Conservation (phyloP, 208 protist genomes). For the Crithidia mellificae region DNA sequence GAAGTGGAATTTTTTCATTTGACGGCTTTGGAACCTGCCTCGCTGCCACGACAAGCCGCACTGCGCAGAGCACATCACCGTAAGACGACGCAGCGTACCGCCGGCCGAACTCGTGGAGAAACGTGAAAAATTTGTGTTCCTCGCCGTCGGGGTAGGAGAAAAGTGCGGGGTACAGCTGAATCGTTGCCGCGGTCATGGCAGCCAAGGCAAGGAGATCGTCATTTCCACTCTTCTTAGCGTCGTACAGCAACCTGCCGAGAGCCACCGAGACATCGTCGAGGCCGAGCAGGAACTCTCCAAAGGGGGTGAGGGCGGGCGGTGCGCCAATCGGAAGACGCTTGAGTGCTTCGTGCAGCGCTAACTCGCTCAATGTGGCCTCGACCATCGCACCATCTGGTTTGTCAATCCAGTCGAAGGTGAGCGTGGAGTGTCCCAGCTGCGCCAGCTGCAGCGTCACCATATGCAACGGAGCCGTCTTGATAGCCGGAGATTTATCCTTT, state of each 20-base stretch:
- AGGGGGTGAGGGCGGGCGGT: neutral
- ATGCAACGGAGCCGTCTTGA: constrained; percentile 44
- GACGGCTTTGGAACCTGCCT: neutral
- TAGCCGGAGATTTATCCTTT: constrained; percentile 72
- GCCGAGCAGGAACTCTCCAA: constrained; percentile 14
- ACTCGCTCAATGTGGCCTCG: constrained; percentile 10
- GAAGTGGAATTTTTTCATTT: neutral
- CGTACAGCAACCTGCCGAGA: constrained; percentile 13
- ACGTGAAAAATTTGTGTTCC: neutral
- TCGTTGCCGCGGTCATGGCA: constrained; percentile 7
- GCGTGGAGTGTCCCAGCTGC: neutral
- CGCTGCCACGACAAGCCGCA: neutral
- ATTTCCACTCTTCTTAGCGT: neutral
- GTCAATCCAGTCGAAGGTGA: constrained; percentile 23
- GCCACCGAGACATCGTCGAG: constrained; percentile 10
- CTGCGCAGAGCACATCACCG: constrained; percentile 15
- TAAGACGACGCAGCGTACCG: neutral
- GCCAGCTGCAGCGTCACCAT: constrained; percentile 15
- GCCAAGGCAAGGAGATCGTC: constrained; percentile 9
- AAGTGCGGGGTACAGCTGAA: neutral
- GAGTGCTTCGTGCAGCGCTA: neutral
- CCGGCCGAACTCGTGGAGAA: neutral
- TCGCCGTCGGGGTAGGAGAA: neutral
- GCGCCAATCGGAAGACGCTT: neutral
- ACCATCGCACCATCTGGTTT: neutral